Conservation (phyloP, 1,284 basidiomycete species). For the Wolfiporia cocos region DNA sequence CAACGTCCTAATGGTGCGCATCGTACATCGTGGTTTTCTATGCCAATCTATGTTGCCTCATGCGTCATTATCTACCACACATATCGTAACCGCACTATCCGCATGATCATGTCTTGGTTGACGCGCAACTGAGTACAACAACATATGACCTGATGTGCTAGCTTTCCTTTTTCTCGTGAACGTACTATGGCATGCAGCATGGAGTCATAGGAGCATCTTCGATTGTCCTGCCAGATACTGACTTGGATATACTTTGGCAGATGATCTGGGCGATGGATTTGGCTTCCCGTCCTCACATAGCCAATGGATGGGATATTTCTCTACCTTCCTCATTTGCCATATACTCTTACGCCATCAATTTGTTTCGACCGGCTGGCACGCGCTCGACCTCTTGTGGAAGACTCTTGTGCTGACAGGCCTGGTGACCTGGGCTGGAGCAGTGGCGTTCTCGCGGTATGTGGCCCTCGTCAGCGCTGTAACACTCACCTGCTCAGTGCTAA, state of each 20-base stretch:
- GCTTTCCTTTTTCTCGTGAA: too few relatives aligned
- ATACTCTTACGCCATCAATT: constrained; percentile 68
- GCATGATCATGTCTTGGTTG: too few relatives aligned
- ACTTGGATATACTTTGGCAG: constrained; percentile 28
- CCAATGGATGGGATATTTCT: constrained; percentile 87
- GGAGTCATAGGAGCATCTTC: too few relatives aligned
- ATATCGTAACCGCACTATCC: too few relatives aligned
- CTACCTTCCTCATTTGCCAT: constrained; percentile 71
- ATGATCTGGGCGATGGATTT: constrained; percentile 65
- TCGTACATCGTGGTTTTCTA: too few relatives aligned
- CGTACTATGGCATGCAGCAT: too few relatives aligned
- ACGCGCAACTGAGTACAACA: too few relatives aligned
- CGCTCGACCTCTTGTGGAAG: constrained; percentile 47
- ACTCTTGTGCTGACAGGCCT: constrained; percentile 44
- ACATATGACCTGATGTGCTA: too few relatives aligned
- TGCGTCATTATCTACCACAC: too few relatives aligned
- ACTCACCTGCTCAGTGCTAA: background rate
- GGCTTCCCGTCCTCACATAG: constrained; percentile 87
- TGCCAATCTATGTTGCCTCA: too few relatives aligned
- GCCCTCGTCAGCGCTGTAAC: background rate
- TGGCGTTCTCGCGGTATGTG: constrained; percentile 75
- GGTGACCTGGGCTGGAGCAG: constrained; percentile 48
- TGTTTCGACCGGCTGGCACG: constrained; percentile 38
- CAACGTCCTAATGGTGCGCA: constrained; percentile 61
- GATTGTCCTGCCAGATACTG: too few relatives aligned